phyloP scores from a whole-genome alignment of 208 protist species.

The Leptomonas seymouri region DNA sequence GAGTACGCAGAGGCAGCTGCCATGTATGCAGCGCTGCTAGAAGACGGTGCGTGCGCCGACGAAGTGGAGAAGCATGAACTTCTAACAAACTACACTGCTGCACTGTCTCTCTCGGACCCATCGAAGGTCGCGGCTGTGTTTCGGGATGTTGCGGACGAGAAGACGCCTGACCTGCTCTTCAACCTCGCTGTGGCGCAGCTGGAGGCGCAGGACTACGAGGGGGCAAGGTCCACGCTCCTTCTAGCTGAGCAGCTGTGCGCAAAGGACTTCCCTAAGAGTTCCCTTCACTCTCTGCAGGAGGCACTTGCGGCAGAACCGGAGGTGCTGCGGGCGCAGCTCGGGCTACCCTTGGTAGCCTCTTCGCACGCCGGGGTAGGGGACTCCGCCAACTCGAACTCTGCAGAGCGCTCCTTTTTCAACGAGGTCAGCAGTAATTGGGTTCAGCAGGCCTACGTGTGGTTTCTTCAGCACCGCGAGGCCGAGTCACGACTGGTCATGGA shows the following conservation, averaged over 20 bases:
- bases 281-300: conserved; percentile 52
- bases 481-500: conserved; percentile 50
- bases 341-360: conserved; percentile 15
- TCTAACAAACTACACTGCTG: conserved; percentile 75
- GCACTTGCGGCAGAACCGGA: conserved; percentile 41
- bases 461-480: conserved; percentile 50
- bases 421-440: conserved; percentile 81
- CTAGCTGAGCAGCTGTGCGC: conserved; percentile 71
- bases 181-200: conserved; percentile 79
- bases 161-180: conserved; percentile 76
- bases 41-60: conserved; percentile 54
- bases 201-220: conserved; percentile 52
- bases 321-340: conserved; percentile 35
- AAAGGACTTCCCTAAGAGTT: conserved; percentile 46
- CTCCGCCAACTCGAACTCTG: conserved; percentile 8
- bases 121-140: conserved; percentile 44
- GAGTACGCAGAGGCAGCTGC: conserved; percentile 64
- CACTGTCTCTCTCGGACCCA: conserved; percentile 46
- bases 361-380: not conserved
- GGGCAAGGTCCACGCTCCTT: conserved; percentile 53
- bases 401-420: conserved; percentile 79
- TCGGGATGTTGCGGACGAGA: conserved; percentile 55
- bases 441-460: conserved; percentile 78
- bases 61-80: conserved; percentile 78
- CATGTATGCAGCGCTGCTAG: conserved; percentile 67